Conservation (phyloP, 1,139 yeast species). For the Nakaseomyces nivariensis region DNA sequence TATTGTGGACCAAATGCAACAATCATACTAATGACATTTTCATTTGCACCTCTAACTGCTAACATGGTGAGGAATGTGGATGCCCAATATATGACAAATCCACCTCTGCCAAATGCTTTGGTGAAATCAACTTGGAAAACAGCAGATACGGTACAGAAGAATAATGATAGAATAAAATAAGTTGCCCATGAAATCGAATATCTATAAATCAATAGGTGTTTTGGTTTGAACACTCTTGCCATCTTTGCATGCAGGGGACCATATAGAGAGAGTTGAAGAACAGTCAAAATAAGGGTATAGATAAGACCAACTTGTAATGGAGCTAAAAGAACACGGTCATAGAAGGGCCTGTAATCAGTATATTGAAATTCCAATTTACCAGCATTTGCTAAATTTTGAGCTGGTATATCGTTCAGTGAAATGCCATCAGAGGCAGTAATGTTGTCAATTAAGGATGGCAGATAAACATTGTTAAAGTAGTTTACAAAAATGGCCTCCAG, state of each 20-base stretch:
- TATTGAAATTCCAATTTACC: slow-evolving; percentile 27
- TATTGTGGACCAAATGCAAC: slow-evolving; percentile 38
- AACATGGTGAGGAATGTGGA: slow-evolving; percentile 46
- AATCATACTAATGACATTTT: slow-evolving; percentile 41
- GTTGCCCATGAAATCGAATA: slow-evolving; percentile 38
- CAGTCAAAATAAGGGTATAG: slow-evolving; percentile 59
- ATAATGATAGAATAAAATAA: slow-evolving; percentile 43
- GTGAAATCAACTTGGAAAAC: slow-evolving; percentile 49
- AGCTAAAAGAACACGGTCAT: slow-evolving; percentile 44
- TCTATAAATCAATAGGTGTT: slow-evolving; percentile 43
- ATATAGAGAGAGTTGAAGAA: slow-evolving; percentile 51
- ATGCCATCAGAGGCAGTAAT: slow-evolving; percentile 12
- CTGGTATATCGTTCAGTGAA: slow-evolving; percentile 9
- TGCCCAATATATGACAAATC: slow-evolving; percentile 58
- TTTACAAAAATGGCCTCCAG: slow-evolving; percentile 29
- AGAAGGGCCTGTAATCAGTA: slow-evolving; percentile 42
- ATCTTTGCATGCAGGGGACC: slow-evolving; percentile 43
- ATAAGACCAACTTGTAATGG: slow-evolving; percentile 70
- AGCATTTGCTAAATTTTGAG: slow-evolving; percentile 7
- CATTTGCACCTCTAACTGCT: slow-evolving; percentile 56
- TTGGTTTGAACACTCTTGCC: slow-evolving; percentile 36
- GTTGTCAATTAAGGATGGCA: slow-evolving; percentile 21
- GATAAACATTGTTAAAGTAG: slow-evolving; percentile 21
- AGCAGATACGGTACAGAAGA: slow-evolving; percentile 46
- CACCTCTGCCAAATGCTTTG: slow-evolving; percentile 44